A percentile compares a stretch with the other conserved stretches of the same genome.
Evolutionary conservation across 1,284 basidiomycete genomes (phyloP).

Genomic region (Pterulicium gracile): DNA sequence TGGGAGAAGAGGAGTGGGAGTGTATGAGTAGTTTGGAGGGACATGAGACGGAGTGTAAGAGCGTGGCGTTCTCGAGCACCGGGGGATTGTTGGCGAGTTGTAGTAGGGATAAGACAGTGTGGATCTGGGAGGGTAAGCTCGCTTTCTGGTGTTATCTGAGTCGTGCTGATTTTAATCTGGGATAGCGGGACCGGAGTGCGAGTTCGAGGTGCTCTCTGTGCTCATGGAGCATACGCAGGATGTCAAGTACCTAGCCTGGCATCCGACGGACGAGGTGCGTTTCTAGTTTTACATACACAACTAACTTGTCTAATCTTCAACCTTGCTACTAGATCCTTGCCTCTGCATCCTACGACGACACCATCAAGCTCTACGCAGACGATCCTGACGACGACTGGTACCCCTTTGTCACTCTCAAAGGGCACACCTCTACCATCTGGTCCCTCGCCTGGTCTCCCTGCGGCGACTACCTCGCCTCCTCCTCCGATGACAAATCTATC

Average conservation of each 20-base stretch:
- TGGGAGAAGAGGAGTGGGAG: constrained; percentile 57
- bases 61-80: constrained; percentile 74
- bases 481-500: constrained; percentile 70
- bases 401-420: constrained; percentile 72
- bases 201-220: constrained; percentile 93
- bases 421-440: constrained; percentile 90
- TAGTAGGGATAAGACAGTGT: constrained; percentile 93
- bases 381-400: constrained; percentile 96
- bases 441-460: constrained; percentile 73
- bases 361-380: constrained; percentile 89
- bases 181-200: constrained; percentile 79
- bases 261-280: constrained; percentile 85
- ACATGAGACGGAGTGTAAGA: constrained; percentile 97
- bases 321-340: constrained; percentile 70
- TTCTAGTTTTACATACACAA: constrained; percentile 6
- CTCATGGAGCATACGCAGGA: constrained; percentile 98
- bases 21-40: constrained; percentile 86
- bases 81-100: constrained; percentile 88
- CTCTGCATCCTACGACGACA: constrained; percentile 95
- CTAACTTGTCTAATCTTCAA: constrained; percentile 11
- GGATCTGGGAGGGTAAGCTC: constrained; percentile 92
- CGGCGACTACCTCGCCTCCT: constrained; percentile 77
- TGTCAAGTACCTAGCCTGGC: constrained; percentile 93
- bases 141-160: constrained; percentile 3
- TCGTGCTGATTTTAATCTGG: constrained; percentile 4